Evolutionary conservation across 176 grass and related monocot species (phyloP), one percentile per base, ranked within the genome.

Genomic region (Aegilops longissima): DNA sequence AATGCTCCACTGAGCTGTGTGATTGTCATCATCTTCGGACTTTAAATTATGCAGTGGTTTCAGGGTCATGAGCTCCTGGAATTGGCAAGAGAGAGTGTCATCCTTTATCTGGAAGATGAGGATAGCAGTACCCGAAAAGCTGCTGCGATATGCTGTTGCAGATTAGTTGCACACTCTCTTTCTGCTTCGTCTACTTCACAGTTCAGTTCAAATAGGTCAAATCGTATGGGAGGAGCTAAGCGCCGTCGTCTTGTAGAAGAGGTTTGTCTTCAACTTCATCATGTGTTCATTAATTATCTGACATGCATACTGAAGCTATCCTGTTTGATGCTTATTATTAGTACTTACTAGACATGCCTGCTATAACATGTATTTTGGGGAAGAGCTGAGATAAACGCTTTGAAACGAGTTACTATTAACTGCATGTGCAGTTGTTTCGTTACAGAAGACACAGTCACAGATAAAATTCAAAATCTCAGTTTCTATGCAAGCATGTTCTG

Each of bases 31-130:
- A 12, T 78, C 2, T 90, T 31, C 64, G 17, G 58, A 68, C 20
- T 63, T 73, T 59, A 66, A 83, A 83, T 27, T 79, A 63, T 89
- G 65, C 86, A 40, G 83, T 95, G 59, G 58, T 93, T 92, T 87
- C 88, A 98, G 96, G 96, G 96, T 79, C 92, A 98, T 78, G 96
- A 98, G 85, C 96, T 98, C 83, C 88, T 98, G 61, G 92, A 95
- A 90, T 96, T 96, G 80, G 90, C 93, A 76, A 92, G 86, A 93
- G 93, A 96, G 52, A 91, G 90, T 87, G 96, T 93, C 81, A 88
- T 98, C 81, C 70, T 89, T 80, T 98, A 96, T 91, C 80, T 98
- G 84, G 96, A 98, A 76, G 96, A 96, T 77, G 93, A 98, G 73
- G 96, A 98, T 90, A 91, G 88, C 56, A 92, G 68, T 85, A 98